phyloP scores from a whole-genome alignment of 192 early-diverging fungal species.

The Backusella tuberculispora region DNA sequence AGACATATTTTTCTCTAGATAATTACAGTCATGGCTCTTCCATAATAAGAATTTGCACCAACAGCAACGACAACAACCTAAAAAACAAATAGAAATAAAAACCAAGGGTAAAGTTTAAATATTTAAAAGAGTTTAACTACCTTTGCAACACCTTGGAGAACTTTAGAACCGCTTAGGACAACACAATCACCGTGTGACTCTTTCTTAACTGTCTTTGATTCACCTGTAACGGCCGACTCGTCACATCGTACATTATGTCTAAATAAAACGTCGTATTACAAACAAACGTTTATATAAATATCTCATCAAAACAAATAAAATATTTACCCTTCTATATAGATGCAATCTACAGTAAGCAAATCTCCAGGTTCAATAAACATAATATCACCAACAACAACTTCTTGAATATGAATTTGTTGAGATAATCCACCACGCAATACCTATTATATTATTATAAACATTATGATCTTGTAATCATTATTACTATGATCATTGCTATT shows the following conservation, averaged over 20 bases:
- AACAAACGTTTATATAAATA: conserved; percentile 1
- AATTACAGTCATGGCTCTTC: conserved; percentile 77
- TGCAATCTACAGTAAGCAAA: conserved; percentile 89
- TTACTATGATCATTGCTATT: background rate
- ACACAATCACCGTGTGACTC: conserved; percentile 65
- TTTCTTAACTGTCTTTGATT: conserved; percentile 87
- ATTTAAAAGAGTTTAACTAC: background rate
- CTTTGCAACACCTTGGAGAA: conserved; percentile 78
- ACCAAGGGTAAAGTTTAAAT: background rate
- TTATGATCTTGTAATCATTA: background rate
- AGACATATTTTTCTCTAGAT: background rate
- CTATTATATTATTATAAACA: conserved; percentile 3
- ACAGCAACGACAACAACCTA: conserved; percentile 84
- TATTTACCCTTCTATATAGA: conserved; percentile 63
- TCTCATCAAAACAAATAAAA: background rate
- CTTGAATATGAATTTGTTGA: conserved; percentile 74
- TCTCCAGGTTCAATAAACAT: conserved; percentile 87
- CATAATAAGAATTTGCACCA: conserved; percentile 85
- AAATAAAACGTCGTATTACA: background rate
- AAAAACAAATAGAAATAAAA: background rate
- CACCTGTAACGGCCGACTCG: conserved; percentile 92
- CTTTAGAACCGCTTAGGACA: conserved; percentile 89
- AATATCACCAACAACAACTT: conserved; percentile 94
- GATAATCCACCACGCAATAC: conserved; percentile 79
- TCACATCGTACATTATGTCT: conserved; percentile 81